Percentiles rank a stretch among this genome's conserved stretches.
Evolutionary conservation across 352 stramenopile species (phyloP).

Genomic region (Pythium aquatile): DNA sequence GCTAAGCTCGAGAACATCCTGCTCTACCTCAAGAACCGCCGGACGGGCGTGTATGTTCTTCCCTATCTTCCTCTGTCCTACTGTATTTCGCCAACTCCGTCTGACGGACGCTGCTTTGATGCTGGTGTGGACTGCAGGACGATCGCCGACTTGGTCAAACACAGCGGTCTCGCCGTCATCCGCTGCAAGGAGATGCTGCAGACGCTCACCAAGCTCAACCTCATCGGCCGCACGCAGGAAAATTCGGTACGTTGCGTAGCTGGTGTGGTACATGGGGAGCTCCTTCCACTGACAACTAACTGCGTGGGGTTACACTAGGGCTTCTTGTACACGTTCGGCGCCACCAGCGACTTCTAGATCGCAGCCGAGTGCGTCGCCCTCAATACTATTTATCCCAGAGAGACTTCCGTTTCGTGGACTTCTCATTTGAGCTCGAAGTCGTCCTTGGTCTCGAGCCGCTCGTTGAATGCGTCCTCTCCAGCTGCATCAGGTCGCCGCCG

Average conservation of each 20-base stretch:
- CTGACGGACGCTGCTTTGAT: background rate
- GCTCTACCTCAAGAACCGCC: conserved; percentile 82
- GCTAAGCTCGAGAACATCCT: conserved; percentile 87
- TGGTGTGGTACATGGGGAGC: background rate
- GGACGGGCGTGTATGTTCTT: conserved; percentile 66
- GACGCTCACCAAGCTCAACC: conserved; percentile 83
- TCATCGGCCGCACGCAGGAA: conserved; percentile 74
- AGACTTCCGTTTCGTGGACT: background rate
- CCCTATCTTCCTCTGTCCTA: too few relatives aligned
- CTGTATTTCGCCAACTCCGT: too few relatives aligned
- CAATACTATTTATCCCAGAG: conserved; percentile 52
- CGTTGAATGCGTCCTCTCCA: conserved; percentile 60
- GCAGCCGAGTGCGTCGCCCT: conserved; percentile 11
- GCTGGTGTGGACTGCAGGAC: conserved; percentile 35
- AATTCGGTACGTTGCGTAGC: conserved; percentile 43
- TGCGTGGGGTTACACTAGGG: conserved; percentile 31
- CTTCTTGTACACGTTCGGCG: conserved; percentile 71
- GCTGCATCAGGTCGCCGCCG: conserved; percentile 53
- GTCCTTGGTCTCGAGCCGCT: conserved; percentile 70
- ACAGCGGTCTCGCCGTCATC: conserved; percentile 76
- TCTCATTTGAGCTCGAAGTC: conserved; percentile 62
- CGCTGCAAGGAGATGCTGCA: conserved; percentile 87
- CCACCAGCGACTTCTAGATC: conserved; percentile 5
- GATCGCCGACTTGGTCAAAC: conserved; percentile 81
- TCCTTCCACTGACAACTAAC: background rate